Percentiles rank a stretch among this genome's conserved stretches.
Evolutionary conservation across 106 monocot genomes (phyloP).

Genomic region (Dendrobium nobile): DNA sequence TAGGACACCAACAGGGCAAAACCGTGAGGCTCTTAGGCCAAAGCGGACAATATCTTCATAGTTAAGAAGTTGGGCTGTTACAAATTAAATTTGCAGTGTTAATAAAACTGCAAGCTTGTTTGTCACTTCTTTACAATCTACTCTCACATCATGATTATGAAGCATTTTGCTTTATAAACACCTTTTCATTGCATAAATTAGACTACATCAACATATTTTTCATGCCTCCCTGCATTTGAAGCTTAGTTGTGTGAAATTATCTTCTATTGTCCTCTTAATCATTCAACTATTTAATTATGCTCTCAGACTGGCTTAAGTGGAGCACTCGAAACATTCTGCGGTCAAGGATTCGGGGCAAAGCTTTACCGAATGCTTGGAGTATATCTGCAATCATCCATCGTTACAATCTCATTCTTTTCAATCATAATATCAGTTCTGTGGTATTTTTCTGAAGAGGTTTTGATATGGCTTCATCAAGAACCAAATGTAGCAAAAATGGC

Average conservation of each 20-base stretch:
- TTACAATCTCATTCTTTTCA: conserved; percentile 25
- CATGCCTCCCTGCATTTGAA: background rate
- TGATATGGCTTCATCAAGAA: conserved; percentile 64
- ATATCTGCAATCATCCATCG: conserved; percentile 23
- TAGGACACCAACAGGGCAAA: too few relatives aligned
- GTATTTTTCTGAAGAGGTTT: conserved; percentile 40
- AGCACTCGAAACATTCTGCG: conserved; percentile 73
- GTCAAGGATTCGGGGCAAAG: conserved; percentile 59
- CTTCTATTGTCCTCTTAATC: background rate
- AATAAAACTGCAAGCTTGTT: background rate
- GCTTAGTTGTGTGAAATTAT: too few relatives aligned
- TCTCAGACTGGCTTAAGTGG: conserved; percentile 75
- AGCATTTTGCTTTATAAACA: background rate
- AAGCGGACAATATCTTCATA: too few relatives aligned
- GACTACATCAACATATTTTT: background rate
- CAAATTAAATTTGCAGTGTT: background rate
- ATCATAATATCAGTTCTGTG: conserved; percentile 18
- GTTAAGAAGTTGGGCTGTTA: too few relatives aligned
- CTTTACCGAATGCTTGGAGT: conserved; percentile 48
- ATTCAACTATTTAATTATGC: background rate
- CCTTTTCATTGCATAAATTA: background rate
- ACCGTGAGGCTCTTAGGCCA: too few relatives aligned
- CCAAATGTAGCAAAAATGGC: conserved; percentile 50
- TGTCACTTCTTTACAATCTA: background rate
- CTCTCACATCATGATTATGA: background rate